Conservation (phyloP, 176 grass and related monocot species). For the Chrysopogon serrulatus region DNA sequence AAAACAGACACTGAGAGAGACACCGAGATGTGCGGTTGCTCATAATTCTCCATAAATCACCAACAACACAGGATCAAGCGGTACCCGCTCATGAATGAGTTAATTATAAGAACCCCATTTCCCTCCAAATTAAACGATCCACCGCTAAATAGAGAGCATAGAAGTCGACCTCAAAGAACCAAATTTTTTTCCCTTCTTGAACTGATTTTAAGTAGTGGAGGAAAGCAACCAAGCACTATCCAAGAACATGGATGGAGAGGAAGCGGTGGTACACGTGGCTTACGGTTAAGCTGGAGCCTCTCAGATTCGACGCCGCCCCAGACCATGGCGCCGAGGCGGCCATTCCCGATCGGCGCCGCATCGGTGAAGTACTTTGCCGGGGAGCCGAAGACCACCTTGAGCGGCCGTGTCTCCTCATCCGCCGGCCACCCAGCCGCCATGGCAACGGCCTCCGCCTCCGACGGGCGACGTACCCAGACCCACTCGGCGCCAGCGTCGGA, state of each 20-base stretch:
- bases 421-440: constrained; percentile 18
- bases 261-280: neutral
- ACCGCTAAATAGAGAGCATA: neutral
- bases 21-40: neutral
- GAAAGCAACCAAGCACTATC: neutral
- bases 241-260: neutral
- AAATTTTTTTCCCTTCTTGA: neutral
- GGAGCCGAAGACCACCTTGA: constrained; percentile 66
- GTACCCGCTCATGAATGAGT: neutral
- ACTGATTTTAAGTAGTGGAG: neutral
- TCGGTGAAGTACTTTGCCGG: constrained; percentile 77
- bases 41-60: neutral
- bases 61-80: neutral
- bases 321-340: constrained; percentile 73
- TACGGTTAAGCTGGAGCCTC: constrained; percentile 91
- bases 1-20: neutral
- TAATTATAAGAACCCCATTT: neutral
- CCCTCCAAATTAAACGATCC: neutral
- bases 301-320: constrained; percentile 82
- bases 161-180: neutral
- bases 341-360: constrained; percentile 77
- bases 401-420: constrained; percentile 28
- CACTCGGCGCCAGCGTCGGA: constrained; percentile 42
- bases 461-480: constrained; percentile 53
- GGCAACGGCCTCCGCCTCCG: constrained; percentile 38